Conservation (phyloP, 2,329 filamentous ascomycete species). For the Colletotrichum eleusines region DNA sequence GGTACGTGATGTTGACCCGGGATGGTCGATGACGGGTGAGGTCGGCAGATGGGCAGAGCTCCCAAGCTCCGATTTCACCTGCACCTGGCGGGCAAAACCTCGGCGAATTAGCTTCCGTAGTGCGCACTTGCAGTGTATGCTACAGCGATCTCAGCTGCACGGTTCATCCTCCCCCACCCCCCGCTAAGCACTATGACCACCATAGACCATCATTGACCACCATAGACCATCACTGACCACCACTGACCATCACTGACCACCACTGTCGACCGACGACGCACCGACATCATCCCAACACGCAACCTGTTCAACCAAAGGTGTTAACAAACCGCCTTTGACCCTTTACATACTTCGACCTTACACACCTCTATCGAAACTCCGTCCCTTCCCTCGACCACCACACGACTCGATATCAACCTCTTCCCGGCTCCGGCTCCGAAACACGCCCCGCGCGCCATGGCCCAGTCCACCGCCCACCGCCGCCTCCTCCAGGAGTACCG, state of each 20-base stretch:
- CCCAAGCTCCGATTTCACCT: conserved; percentile 24
- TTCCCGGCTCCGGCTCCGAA: neutral
- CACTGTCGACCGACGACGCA: no score
- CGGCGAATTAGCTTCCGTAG: conserved; percentile 22
- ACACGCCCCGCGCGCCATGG: conserved; percentile 55
- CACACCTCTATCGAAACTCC: neutral
- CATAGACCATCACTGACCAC: neutral
- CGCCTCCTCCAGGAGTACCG: conserved; percentile 98
- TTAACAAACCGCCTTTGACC: neutral
- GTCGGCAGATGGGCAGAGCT: conserved; percentile 33
- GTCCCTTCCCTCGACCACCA: neutral
- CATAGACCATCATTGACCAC: neutral
- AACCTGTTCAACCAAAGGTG: conserved; percentile 1
- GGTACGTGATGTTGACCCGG: conserved; percentile 1
- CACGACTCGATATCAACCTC: neutral
- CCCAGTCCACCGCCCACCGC: conserved; percentile 73
- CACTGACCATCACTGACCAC: neutral
- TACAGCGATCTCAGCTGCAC: neutral
- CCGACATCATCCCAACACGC: neutral
- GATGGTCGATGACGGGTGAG: conserved; percentile 19
- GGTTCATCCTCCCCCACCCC: conserved; percentile 15
- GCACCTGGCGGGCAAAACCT: conserved; percentile 32
- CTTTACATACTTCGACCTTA: neutral
- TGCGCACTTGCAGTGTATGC: no score
- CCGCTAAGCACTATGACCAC: conserved; percentile 24